phyloP scores from a whole-genome alignment of 805 yeast species.

The Zygoascus biomembranicola region DNA sequence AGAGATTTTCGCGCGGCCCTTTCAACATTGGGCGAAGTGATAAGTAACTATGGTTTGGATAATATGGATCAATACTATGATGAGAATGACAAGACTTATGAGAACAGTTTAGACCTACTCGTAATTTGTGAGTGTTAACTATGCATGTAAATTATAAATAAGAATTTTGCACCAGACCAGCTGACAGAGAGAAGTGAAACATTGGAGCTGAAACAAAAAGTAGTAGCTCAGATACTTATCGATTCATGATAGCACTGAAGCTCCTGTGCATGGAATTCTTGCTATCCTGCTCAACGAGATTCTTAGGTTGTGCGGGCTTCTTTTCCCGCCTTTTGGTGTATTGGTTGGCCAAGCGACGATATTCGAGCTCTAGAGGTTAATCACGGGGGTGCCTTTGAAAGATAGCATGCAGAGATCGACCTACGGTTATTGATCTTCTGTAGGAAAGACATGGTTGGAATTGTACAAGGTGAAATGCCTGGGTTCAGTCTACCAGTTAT shows the following conservation, averaged over 20 bases:
- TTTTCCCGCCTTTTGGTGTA: constrained; percentile 10
- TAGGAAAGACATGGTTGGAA: not conserved
- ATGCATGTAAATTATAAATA: not conserved
- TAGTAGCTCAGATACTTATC: not conserved
- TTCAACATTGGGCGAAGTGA: not conserved
- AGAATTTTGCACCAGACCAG: not conserved
- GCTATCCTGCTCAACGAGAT: not conserved
- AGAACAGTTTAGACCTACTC: not conserved
- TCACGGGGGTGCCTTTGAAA: not conserved
- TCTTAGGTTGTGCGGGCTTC: not conserved
- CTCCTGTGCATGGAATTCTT: not conserved
- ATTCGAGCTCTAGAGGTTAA: constrained; percentile 11
- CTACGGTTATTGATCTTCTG: not conserved
- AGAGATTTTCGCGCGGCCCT: not conserved
- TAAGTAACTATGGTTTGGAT: not conserved
- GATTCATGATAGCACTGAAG: not conserved
- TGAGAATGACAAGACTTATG: too few relatives aligned
- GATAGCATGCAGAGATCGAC: not conserved
- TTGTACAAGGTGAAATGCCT: too few relatives aligned
- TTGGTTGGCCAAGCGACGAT: constrained; percentile 12
- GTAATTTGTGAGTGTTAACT: not conserved
- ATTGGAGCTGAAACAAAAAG: not conserved
- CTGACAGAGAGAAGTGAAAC: not conserved
- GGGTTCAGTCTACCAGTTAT: too few relatives aligned
- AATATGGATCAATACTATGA: too few relatives aligned